Evolutionary conservation across 164 flowering plant genomes (phyloP).

Genomic region (Aristolochia californica): DNA sequence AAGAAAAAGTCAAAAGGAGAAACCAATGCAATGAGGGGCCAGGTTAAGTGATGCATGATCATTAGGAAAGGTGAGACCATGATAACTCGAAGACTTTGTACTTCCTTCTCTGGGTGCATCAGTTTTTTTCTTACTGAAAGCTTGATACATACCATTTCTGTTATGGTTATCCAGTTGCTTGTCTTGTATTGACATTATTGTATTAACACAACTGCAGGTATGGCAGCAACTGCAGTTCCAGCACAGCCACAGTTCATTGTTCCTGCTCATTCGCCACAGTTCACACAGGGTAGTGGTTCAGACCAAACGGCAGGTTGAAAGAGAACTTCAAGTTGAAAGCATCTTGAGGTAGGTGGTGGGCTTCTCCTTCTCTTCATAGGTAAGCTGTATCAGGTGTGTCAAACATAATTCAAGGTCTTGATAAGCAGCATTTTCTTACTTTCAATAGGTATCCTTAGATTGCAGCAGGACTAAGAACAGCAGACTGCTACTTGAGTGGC

Average conservation of each 20-base stretch:
- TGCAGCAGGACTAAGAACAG: constrained; percentile 98
- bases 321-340: constrained; percentile 40
- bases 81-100: too few relatives aligned
- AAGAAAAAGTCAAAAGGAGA: too few relatives aligned
- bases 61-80: too few relatives aligned
- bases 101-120: too few relatives aligned
- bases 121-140: too few relatives aligned
- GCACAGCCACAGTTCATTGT: constrained; percentile 69
- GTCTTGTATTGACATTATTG: neutral
- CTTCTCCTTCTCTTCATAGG: neutral
- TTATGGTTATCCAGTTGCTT: too few relatives aligned
- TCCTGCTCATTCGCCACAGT: constrained; percentile 76
- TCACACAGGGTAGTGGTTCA: constrained; percentile 73
- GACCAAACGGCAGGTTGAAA: constrained; percentile 83
- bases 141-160: too few relatives aligned
- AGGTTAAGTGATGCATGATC: too few relatives aligned
- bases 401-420: too few relatives aligned
- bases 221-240: constrained; percentile 59
- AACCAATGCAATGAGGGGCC: too few relatives aligned
- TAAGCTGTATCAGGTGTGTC: neutral
- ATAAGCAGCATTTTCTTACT: neutral
- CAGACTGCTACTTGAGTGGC: constrained; percentile 91
- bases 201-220: constrained; percentile 29
- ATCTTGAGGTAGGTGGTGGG: constrained; percentile 18
- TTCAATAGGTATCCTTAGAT: constrained; percentile 67